A percentile compares a stretch with the other conserved stretches of the same genome.
These are phyloP conservation scores for Cladosporium colombiae DNA, from an alignment of 2,329 filamentous ascomycete species.

Conservation along the genomic window DNA sequence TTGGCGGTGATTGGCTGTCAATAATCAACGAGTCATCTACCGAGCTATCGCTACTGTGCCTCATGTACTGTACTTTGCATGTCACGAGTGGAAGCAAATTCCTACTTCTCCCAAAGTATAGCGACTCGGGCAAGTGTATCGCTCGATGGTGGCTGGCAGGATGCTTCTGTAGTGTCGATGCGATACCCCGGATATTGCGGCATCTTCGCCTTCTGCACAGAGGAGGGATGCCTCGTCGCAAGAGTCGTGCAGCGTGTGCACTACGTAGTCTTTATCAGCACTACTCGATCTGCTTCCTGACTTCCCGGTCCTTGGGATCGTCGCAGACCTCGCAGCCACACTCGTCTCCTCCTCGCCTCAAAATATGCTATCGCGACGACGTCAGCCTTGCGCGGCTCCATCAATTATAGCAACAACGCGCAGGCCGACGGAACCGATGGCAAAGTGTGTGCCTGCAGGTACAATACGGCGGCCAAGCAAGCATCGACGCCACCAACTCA, in stretches of 20 bases:
- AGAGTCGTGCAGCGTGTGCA: neutral
- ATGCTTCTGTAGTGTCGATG: neutral
- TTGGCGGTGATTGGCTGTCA: neutral
- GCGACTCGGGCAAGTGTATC: neutral
- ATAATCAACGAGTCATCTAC: neutral
- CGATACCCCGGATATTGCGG: neutral
- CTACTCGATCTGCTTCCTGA: neutral
- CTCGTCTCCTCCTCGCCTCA: neutral
- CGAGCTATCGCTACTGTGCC: neutral
- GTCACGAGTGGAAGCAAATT: slow-evolving; percentile 1
- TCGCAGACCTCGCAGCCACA: neutral
- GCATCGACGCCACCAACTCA: slow-evolving; percentile 11
- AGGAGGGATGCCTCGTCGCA: slow-evolving; percentile 3
- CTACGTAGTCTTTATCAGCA: neutral
- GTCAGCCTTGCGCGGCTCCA: slow-evolving; percentile 4
- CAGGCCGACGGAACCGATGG: neutral
- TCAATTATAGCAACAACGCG: neutral
- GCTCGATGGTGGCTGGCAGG: neutral
- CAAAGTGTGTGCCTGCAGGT: slow-evolving; percentile 14
- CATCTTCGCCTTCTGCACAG: neutral
- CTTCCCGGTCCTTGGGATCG: slow-evolving; percentile 1
- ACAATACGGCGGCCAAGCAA: slow-evolving; percentile 1
- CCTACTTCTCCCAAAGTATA: neutral
- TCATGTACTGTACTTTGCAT: slow-evolving; percentile 3
- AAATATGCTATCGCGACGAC: neutral